A percentile compares a stretch with the other conserved stretches of the same genome.
phyloP scores from a whole-genome alignment of 345 rosid genomes.

The Ceriops tagal region DNA sequence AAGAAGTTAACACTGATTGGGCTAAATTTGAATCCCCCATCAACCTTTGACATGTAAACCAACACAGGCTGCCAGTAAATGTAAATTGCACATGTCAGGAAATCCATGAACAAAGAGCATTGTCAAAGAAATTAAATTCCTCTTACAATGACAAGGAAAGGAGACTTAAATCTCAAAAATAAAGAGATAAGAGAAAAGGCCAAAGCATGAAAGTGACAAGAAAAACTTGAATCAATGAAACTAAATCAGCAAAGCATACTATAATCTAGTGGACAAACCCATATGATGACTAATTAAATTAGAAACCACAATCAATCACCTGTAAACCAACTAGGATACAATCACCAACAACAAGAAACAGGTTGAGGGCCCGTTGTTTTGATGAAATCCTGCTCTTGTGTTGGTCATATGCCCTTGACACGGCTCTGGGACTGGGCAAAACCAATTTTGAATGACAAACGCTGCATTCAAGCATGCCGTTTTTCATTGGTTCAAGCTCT shows the following conservation, averaged over 20 bases:
- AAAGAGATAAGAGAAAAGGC: not conserved
- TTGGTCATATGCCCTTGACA: slow-evolving; percentile 73
- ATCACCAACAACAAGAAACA: slow-evolving; percentile 81
- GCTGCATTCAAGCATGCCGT: slow-evolving; percentile 81
- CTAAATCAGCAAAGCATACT: not conserved
- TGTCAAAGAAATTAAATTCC: not conserved
- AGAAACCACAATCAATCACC: slow-evolving; percentile 35
- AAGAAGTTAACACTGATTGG: slow-evolving; percentile 92
- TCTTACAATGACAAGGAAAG: not conserved
- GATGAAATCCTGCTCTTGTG: slow-evolving; percentile 64
- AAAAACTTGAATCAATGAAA: not conserved
- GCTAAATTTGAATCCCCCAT: slow-evolving; percentile 83
- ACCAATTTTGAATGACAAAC: slow-evolving; percentile 79
- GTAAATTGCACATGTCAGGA: slow-evolving; percentile 12
- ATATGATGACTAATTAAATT: too few relatives aligned
- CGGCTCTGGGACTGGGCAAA: slow-evolving; percentile 53
- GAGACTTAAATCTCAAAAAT: not conserved
- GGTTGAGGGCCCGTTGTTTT: slow-evolving; percentile 65
- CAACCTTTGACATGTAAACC: slow-evolving; percentile 94
- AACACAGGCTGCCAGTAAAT: slow-evolving; percentile 67
- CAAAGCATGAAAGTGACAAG: not conserved
- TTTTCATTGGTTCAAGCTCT: slow-evolving; percentile 44
- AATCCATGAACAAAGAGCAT: slow-evolving; percentile 9
- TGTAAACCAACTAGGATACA: slow-evolving; percentile 86
- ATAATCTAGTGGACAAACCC: not conserved